Conservation (phyloP, 2,329 filamentous ascomycete species). For the Xylaria digitata region DNA sequence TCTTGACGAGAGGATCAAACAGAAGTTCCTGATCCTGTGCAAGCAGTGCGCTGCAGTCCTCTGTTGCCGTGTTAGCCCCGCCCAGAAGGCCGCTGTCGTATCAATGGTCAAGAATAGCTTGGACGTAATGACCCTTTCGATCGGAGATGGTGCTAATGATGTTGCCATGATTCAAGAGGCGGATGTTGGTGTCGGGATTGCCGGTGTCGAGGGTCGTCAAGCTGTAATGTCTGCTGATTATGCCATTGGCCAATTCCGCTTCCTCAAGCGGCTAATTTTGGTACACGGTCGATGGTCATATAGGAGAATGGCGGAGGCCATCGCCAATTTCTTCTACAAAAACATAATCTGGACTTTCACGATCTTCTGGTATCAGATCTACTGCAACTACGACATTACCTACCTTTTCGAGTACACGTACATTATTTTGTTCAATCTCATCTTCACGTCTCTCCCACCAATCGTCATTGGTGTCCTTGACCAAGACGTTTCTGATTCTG, state of each 20-base stretch:
- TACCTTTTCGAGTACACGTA: conserved; percentile 99
- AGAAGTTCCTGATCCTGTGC: conserved; percentile 94
- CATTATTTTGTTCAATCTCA: conserved; percentile 94
- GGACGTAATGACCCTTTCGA: conserved; percentile 94
- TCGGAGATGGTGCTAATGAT: conserved; percentile 95
- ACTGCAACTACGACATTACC: conserved; percentile 93
- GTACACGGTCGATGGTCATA: conserved; percentile 98
- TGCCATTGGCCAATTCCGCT: conserved; percentile 93
- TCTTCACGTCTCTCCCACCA: conserved; percentile 94
- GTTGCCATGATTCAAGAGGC: conserved; percentile 98
- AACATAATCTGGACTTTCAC: conserved; percentile 98
- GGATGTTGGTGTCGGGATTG: conserved; percentile 95
- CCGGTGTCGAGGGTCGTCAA: conserved; percentile 90
- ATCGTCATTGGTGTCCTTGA: conserved; percentile 97
- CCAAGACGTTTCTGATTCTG: conserved; percentile 93
- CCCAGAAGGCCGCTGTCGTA: conserved; percentile 97
- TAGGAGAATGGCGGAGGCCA: conserved; percentile 88
- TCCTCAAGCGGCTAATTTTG: conserved; percentile 83
- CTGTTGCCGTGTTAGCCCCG: conserved; percentile 96
- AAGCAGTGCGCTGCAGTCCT: conserved; percentile 97
- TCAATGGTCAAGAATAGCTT: conserved; percentile 93
- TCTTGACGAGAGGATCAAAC: conserved; percentile 82
- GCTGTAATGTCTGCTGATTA: conserved; percentile 97
- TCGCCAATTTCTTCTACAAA: conserved; percentile 99
- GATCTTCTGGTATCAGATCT: conserved; percentile 98